A percentile compares a stretch with the other conserved stretches of the same genome.
These are phyloP conservation scores for Heterobasidion occidentale DNA, from an alignment of 1,284 basidiomycete species.

Conservation along the genomic window DNA sequence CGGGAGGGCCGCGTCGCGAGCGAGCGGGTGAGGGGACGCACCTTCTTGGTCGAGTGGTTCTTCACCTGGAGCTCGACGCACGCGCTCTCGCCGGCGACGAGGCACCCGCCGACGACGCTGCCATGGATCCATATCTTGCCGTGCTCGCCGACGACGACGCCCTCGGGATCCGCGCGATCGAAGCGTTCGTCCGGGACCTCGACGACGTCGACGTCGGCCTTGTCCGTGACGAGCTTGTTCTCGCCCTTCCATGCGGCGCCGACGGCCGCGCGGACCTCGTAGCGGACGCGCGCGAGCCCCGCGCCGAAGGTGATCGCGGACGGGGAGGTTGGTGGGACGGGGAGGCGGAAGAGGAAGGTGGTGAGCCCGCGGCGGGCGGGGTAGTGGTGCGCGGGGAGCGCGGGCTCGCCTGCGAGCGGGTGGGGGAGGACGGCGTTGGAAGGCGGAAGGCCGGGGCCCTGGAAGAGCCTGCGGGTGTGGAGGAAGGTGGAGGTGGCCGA, in stretches of 20 bases:
- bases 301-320: constrained; percentile 62
- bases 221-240: constrained; percentile 53
- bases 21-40: constrained; percentile 19
- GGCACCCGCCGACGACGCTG: constrained; percentile 48
- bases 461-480: constrained; percentile 60
- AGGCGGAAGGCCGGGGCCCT: constrained; percentile 70
- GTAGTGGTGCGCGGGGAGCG: constrained; percentile 54
- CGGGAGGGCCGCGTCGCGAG: too few relatives aligned
- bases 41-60: constrained; percentile 73
- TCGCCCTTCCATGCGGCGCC: constrained; percentile 69
- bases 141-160: constrained; percentile 59
- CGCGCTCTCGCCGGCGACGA: constrained; percentile 59
- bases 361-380: constrained; percentile 63
- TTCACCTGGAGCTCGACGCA: constrained; percentile 70
- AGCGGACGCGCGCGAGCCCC: constrained; percentile 56
- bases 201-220: constrained; percentile 54
- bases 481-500: constrained; percentile 71
- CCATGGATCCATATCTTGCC: constrained; percentile 74
- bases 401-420: constrained; percentile 42
- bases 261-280: constrained; percentile 63
- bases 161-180: constrained; percentile 30
- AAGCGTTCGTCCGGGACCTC: constrained; percentile 36
- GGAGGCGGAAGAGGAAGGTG: constrained; percentile 68
- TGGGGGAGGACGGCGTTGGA: constrained; percentile 67
- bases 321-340: constrained; percentile 55